Conservation (phyloP, 2,329 filamentous ascomycete genomes). For the Diplodia mutila region DNA sequence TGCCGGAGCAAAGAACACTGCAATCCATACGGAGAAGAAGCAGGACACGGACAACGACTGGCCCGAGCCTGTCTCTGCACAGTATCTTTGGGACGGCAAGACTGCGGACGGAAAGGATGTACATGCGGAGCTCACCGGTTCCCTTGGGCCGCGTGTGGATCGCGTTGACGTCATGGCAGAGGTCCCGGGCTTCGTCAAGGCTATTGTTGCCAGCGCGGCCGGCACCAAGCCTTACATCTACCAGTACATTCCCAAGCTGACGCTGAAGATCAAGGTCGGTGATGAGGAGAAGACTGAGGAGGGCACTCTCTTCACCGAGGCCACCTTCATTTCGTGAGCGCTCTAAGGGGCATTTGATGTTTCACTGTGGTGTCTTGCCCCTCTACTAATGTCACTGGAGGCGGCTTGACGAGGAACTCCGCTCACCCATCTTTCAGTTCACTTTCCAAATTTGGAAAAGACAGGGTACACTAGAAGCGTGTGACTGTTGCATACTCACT, state of each 20-base stretch:
- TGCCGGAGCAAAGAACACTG: conserved; percentile 68
- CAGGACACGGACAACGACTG: conserved; percentile 80
- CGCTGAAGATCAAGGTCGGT: conserved; percentile 82
- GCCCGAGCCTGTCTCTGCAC: conserved; percentile 79
- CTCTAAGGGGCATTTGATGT: background rate
- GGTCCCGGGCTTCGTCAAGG: conserved; percentile 93
- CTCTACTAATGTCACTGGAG: conserved; percentile 19
- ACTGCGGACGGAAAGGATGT: conserved; percentile 75
- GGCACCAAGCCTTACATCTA: conserved; percentile 98
- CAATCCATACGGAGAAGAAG: conserved; percentile 69
- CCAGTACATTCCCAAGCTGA: conserved; percentile 78
- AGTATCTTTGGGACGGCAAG: conserved; percentile 78
- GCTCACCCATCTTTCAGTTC: conserved; percentile 9
- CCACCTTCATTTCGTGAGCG: conserved; percentile 81
- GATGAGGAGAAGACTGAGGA: conserved; percentile 78
- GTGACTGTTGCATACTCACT: conserved; percentile 18
- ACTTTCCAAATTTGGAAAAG: conserved; percentile 4
- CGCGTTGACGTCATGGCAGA: conserved; percentile 95
- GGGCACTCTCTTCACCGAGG: conserved; percentile 81
- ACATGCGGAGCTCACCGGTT: conserved; percentile 69
- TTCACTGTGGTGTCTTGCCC: background rate
- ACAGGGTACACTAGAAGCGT: conserved; percentile 13
- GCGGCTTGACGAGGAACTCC: conserved; percentile 4
- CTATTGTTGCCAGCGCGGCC: conserved; percentile 82
- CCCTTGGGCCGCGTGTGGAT: conserved; percentile 72